These are phyloP conservation scores for Suillus paluster DNA, from an alignment of 768 basidiomycete species.

Conservation along the genomic window DNA sequence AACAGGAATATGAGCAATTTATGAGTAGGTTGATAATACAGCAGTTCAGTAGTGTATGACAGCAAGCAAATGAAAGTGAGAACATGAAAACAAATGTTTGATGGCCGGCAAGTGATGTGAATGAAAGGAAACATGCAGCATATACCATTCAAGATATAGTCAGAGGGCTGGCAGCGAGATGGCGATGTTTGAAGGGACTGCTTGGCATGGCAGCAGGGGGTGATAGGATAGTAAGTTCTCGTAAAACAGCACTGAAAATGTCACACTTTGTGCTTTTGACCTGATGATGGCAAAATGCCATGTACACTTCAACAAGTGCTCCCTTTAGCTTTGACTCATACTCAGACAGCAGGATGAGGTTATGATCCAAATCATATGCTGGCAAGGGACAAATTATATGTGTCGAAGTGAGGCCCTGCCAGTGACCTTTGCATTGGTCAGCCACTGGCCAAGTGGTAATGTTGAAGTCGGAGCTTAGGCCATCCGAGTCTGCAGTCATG, in stretches of 20 bases:
- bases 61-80: background rate
- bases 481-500: background rate
- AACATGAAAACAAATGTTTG: background rate
- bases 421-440: background rate
- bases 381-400: conserved; percentile 8
- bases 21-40: background rate
- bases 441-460: conserved; percentile 11
- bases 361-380: background rate
- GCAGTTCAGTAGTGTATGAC: background rate
- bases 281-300: background rate
- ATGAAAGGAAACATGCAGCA: background rate
- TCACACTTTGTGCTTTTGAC: background rate
- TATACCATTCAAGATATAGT: no score
- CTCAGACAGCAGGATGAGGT: background rate
- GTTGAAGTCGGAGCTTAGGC: conserved; percentile 1
- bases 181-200: conserved; percentile 1
- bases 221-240: background rate
- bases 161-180: background rate
- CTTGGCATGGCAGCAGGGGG: background rate
- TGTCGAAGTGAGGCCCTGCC: background rate
- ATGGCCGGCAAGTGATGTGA: background rate
- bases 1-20: background rate
- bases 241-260: background rate
- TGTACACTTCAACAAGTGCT: conserved; percentile 1
- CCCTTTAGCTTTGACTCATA: conserved; percentile 5